Base-by-base conservation (phyloP, 495 filamentous ascomycete genomes). In the Trichoderma virens region DNA sequence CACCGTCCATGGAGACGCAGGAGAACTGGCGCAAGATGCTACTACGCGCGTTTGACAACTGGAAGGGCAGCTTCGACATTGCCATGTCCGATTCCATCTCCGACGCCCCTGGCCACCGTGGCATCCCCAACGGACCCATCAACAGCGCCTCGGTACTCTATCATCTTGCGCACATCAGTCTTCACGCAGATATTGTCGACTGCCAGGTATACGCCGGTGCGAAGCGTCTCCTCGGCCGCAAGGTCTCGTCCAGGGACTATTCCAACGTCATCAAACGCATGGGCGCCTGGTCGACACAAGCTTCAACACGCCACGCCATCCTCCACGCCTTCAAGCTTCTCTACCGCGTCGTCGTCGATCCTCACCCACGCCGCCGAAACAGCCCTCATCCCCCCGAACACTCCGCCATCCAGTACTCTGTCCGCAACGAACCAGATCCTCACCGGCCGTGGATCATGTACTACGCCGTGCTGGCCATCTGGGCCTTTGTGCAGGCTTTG, bases 361-460 rank as follows among this genome's bases (percentile, higher is more conserved):
- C 76, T 3, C 70, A 77, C 0, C 72, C 75, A 56, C 68, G 68
- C 27, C 71, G 77, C 61, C 69, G 75, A 25, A 66, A 70, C 8
- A 69, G 73, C 34, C 60, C 69, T 18, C 56, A 63, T 70, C 59
- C 64, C 68, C 14, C 61, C 39, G 69, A 68, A 38, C 47, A 28
- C 3, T 73, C 72, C 62, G 69, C 69, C 25, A 71, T 69, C 27
- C 72, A 69, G 28, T 98, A 97, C 72, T 90, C 86, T 0, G 92
- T 92, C 5, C 86, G 90, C 8, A 89, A 91, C 65, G 94, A 98
- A 70, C 87, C 86, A 56, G 84, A 97, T 47, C 86, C 96, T 25
- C 94, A 98, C 70, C 85, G 94, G 30, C 92, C 94, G 1, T 98
- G 94, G 94, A 90, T 98, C 39, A 85, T 98, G 74, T 98, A 97